phyloP scores from a whole-genome alignment of 441 rosid species.

The Adansonia rubrostipa region DNA sequence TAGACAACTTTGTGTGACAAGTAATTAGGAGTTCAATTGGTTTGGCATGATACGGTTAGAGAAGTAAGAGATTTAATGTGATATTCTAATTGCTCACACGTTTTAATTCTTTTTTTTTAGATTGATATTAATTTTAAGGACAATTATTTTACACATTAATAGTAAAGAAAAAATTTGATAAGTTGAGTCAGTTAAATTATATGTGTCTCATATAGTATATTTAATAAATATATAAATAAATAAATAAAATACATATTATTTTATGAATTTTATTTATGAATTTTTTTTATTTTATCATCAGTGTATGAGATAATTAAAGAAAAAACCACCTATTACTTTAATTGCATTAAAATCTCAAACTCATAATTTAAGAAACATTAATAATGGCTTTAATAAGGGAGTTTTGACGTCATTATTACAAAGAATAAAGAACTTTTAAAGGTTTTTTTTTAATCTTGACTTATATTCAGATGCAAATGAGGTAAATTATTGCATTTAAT shows the following conservation, averaged over 20 bases:
- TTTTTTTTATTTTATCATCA: too few species aligned
- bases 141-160: not conserved
- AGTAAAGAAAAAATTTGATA: not conserved
- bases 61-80: not conserved
- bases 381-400: too few species aligned
- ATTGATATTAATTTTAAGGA: not conserved
- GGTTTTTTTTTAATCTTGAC: not conserved
- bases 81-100: not conserved
- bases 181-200: not conserved
- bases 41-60: conserved; percentile 23
- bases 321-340: not conserved
- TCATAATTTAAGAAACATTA: not conserved
- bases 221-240: too few species aligned
- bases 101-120: not conserved
- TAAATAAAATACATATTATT: too few species aligned
- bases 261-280: too few species aligned
- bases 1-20: conserved; percentile 13
- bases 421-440: too few species aligned
- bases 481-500: not conserved
- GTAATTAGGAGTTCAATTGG: conserved; percentile 10
- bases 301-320: too few species aligned
- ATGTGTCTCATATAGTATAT: too few species aligned
- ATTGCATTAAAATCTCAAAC: not conserved
- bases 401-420: not conserved
- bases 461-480: not conserved